These are phyloP conservation scores for Uronychia setigera DNA, from an alignment of 73 alveolate species.

Conservation along the genomic window DNA sequence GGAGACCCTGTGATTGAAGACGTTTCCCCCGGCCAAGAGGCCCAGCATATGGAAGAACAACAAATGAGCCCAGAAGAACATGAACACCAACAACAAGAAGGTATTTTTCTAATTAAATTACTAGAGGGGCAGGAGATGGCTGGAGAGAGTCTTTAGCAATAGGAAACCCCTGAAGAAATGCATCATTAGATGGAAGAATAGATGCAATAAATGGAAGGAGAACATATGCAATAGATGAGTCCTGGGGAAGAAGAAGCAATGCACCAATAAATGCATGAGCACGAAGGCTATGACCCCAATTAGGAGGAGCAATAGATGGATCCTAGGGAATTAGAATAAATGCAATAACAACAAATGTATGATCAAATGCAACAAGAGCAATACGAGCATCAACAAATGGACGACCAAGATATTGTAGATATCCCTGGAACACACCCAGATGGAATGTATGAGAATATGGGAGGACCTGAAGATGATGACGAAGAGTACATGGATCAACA, in stretches of 20 bases:
- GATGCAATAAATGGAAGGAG: not conserved
- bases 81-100: not conserved
- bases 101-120: too few species aligned
- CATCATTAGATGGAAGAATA: not conserved
- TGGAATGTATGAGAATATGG: not conserved
- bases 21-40: too few species aligned
- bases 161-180: not conserved
- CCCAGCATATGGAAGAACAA: too few species aligned
- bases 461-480: not conserved
- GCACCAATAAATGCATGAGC: not conserved
- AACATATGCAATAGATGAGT: not conserved
- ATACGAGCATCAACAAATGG: not conserved
- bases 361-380: not conserved
- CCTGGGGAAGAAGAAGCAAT: not conserved
- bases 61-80: not conserved
- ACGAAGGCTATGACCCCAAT: not conserved
- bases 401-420: not conserved
- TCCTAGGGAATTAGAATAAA: not conserved
- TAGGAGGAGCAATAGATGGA: not conserved
- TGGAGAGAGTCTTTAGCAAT: conserved; percentile 4
- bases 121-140: too few species aligned
- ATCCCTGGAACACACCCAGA: not conserved
- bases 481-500: not conserved
- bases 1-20: too few species aligned
- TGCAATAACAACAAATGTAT: not conserved